Evolutionary conservation across 2,329 filamentous ascomycete species (phyloP).

Genomic region (Aureobasidium sp.): DNA sequence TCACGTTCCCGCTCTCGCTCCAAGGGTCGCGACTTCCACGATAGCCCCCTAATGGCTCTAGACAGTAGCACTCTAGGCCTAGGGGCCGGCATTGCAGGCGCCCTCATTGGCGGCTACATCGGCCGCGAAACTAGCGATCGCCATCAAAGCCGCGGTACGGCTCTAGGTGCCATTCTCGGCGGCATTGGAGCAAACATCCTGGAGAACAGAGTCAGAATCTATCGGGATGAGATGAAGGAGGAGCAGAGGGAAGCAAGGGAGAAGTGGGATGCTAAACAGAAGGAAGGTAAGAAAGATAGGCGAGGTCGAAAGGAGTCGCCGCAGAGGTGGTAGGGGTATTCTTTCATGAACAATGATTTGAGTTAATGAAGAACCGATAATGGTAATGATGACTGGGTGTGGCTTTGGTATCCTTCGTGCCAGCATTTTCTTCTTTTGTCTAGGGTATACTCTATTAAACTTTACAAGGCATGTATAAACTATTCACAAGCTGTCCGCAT

Average conservation of each 20-base stretch:
- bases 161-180: slow-evolving; percentile 1
- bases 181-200: slow-evolving; percentile 7
- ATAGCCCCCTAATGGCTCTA: neutral
- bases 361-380: neutral
- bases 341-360: neutral
- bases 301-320: neutral
- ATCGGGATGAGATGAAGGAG: slow-evolving; percentile 2
- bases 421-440: too few species aligned
- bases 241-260: neutral
- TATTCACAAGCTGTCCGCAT: too few species aligned
- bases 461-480: too few species aligned
- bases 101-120: slow-evolving; percentile 1
- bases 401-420: too few species aligned
- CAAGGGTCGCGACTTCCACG: neutral
- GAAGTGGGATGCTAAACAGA: neutral
- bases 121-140: slow-evolving; percentile 8
- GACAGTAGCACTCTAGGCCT: neutral
- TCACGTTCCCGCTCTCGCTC: neutral
- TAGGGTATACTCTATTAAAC: too few species aligned
- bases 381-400: neutral
- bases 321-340: neutral
- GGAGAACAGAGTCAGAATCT: slow-evolving; percentile 4
- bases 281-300: neutral
- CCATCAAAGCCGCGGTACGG: neutral
- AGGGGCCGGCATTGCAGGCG: slow-evolving; percentile 6